A percentile compares a stretch with the other conserved stretches of the same genome.
These are phyloP conservation scores for Hymenoscyphus occultus DNA, from an alignment of 2,329 filamentous ascomycete genomes.

Conservation along the genomic window DNA sequence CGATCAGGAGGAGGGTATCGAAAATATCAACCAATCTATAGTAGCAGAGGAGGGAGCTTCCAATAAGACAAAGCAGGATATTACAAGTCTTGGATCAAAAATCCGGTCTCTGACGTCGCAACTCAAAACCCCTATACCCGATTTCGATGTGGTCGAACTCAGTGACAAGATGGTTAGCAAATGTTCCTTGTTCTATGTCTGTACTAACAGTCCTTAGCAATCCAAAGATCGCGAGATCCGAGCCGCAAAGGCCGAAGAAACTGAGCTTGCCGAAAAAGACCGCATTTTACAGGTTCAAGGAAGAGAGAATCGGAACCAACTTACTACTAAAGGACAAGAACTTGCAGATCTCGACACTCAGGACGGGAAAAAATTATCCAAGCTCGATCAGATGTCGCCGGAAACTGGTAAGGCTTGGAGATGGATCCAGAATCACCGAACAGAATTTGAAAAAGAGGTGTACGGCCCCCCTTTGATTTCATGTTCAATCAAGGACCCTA, in stretches of 20 bases:
- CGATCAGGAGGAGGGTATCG: constrained; percentile 40
- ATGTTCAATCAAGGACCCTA: constrained; percentile 60
- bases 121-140: constrained; percentile 58
- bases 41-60: constrained; percentile 51
- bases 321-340: constrained; percentile 44
- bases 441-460: constrained; percentile 58
- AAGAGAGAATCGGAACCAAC: constrained; percentile 40
- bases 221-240: constrained; percentile 56
- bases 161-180: constrained; percentile 36
- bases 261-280: constrained; percentile 33
- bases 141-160: constrained; percentile 56
- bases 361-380: constrained; percentile 67
- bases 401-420: constrained; percentile 72
- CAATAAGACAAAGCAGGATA: constrained; percentile 48
- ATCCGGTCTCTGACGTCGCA: constrained; percentile 64
- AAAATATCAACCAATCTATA: constrained; percentile 42
- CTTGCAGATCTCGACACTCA: constrained; percentile 66
- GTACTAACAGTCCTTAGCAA: constrained; percentile 40
- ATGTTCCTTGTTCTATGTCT: not conserved
- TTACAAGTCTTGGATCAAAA: constrained; percentile 48
- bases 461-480: constrained; percentile 63
- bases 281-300: constrained; percentile 39
- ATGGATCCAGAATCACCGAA: constrained; percentile 74
- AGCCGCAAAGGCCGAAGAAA: constrained; percentile 45
- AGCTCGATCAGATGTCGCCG: constrained; percentile 56